A percentile compares a stretch with the other conserved stretches of the same genome.
phyloP scores from a whole-genome alignment of 176 grass and related monocot genomes.

The Lolium multiflorum region DNA sequence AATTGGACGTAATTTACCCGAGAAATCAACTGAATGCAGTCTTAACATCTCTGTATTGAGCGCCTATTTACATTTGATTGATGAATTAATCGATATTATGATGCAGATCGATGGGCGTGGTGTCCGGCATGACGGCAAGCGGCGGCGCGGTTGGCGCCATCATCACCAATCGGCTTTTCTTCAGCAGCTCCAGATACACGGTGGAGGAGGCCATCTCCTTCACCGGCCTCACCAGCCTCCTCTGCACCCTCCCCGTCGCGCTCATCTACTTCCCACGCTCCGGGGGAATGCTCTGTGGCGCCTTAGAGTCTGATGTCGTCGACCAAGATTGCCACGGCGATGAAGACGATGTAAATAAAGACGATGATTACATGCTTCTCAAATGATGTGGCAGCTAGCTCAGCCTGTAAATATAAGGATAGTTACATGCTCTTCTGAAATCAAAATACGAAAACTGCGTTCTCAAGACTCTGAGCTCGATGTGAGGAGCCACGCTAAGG shows the following conservation, averaged over 20 bases:
- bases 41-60: not conserved
- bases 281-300: constrained; percentile 70
- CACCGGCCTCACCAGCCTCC: constrained; percentile 70
- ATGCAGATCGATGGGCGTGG: constrained; percentile 67
- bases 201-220: constrained; percentile 64
- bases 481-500: not conserved
- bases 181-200: constrained; percentile 61
- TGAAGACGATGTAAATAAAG: not conserved
- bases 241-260: constrained; percentile 65
- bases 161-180: constrained; percentile 77
- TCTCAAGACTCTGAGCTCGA: not conserved
- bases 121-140: constrained; percentile 85
- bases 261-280: constrained; percentile 59
- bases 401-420: not conserved
- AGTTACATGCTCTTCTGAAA: not conserved
- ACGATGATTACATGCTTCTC: constrained; percentile 42
- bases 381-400: constrained; percentile 27
- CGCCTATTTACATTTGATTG: not conserved
- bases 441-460: not conserved
- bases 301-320: not conserved
- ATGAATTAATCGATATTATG: not conserved
- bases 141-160: constrained; percentile 75
- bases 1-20: not conserved
- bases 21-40: not conserved
- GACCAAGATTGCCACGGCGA: not conserved